Percentiles rank a stretch among this genome's conserved stretches.
Conservation (phyloP, 495 filamentous ascomycete genomes). For the Pyrenopolyporus hunteri region DNA sequence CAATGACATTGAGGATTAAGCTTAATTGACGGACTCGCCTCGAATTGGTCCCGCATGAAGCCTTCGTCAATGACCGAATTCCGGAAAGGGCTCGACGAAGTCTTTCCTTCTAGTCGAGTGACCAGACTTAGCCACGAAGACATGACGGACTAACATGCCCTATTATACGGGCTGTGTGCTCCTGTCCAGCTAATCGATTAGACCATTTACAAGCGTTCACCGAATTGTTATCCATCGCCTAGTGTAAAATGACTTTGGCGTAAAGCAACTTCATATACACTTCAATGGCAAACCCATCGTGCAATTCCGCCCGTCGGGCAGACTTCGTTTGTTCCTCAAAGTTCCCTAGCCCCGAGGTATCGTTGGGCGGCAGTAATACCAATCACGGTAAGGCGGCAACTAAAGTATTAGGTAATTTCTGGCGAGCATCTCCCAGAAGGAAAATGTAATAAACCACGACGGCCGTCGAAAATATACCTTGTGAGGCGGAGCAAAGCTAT, state of each 20-base stretch:
- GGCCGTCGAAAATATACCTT: no score
- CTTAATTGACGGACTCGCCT: not conserved
- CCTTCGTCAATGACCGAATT: not conserved
- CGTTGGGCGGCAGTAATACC: no score
- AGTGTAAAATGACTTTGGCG: not conserved
- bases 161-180: slow-evolving; percentile 6
- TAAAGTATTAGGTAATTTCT: no score
- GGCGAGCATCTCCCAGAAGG: no score
- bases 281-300: no score
- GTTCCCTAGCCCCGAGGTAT: no score
- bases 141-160: not conserved
- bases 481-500: no score
- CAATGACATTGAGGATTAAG: not conserved
- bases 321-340: no score
- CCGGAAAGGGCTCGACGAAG: not conserved
- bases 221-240: not conserved
- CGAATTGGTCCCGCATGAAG: not conserved
- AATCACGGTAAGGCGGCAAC: no score
- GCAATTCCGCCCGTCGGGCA: no score
- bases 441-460: no score
- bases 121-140: not conserved
- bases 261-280: no score
- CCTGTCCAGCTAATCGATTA: not conserved
- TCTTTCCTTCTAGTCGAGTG: not conserved
- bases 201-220: not conserved